Base-by-base conservation (phyloP, 768 basidiomycete genomes). In the Butyriboletus loyo region DNA sequence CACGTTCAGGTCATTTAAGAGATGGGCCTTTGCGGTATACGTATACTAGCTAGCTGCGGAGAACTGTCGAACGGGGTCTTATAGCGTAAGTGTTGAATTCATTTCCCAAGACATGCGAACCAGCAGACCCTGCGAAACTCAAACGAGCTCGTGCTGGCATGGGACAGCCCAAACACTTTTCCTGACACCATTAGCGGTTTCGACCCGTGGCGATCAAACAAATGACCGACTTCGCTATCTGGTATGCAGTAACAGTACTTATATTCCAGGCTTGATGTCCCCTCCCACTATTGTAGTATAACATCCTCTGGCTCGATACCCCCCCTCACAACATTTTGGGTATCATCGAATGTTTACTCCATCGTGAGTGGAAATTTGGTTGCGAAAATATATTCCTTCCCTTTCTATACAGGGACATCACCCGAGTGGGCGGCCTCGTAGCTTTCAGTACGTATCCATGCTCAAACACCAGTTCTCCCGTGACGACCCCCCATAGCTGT, bases 401-500 rank as follows among this genome's bases (percentile, higher is more conserved):
- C 4, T 27, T 7, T 25, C 13, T 10, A 7, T 34, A 14, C 28
- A 60, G 57, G 9, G 2, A 14, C 3, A 46, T 25, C 24, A 21
- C 21, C 11, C 28, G 8, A 28, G 30, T 27, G 6, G 46, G 31
- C 22, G 39, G 35, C 21, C 36, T 53, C 7, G 19, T 53, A 22
- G 44, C 54, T 21, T 50, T 46, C 39, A 36, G 58, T 60, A 32
- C 13, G 58, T 43, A 41, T 17, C 19, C 25, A 14, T 24, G 15
- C 21, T 13, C 24, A 15, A 17, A 37, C n/a, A 2, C 9, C 5
- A 4, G 19, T 19, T 27, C 38, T 27, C 3, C n/a, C 24, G 0
- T 43, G 31, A 48, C 51, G 5, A 22, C 10, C 13, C 13, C 15
- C 32, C n/a, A 7, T 19, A 70, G 72, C 40, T n/a, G 44, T 73